Conservation (phyloP, 768 basidiomycete species). For the Tricholoma bakamatsutake region DNA sequence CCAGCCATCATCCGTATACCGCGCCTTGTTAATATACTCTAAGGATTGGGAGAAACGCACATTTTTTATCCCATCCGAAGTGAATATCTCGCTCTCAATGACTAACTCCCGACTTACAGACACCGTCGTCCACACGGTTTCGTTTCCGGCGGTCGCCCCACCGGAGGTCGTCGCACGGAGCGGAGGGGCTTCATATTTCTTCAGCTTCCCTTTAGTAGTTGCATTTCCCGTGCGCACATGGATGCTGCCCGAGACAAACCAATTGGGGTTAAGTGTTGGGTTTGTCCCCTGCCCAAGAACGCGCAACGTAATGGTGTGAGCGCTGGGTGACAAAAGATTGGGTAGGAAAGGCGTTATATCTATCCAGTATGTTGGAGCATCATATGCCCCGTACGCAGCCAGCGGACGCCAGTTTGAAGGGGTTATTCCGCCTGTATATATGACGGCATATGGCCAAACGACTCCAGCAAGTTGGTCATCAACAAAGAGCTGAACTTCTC, state of each 20-base stretch:
- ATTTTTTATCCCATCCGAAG: conserved; percentile 38
- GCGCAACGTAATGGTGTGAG: conserved; percentile 53
- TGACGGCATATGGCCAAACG: conserved; percentile 48
- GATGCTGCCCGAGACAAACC: conserved; percentile 55
- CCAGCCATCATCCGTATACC: conserved; percentile 39
- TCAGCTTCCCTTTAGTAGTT: conserved; percentile 50
- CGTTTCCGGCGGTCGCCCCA: conserved; percentile 30
- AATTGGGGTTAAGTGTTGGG: conserved; percentile 53
- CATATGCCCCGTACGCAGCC: conserved; percentile 57
- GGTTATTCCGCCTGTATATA: conserved; percentile 60
- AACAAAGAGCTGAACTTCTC: conserved; percentile 55
- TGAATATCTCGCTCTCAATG: conserved; percentile 45
- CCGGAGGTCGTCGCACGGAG: conserved; percentile 36
- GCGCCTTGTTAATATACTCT: conserved; percentile 43
- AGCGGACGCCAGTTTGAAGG: conserved; percentile 47
- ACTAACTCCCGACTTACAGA: conserved; percentile 36
- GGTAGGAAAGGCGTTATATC: conserved; percentile 61
- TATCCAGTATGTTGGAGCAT: conserved; percentile 57
- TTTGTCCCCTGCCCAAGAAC: conserved; percentile 48
- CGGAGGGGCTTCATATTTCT: conserved; percentile 35
- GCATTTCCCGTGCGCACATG: conserved; percentile 44
- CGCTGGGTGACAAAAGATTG: conserved; percentile 32
- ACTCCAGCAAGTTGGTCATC: conserved; percentile 48
- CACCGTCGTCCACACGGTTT: conserved; percentile 47
- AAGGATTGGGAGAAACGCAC: conserved; percentile 48